These are phyloP conservation scores for Cardiospermum halicacabum DNA, from an alignment of 345 rosid genomes.

Conservation along the genomic window DNA sequence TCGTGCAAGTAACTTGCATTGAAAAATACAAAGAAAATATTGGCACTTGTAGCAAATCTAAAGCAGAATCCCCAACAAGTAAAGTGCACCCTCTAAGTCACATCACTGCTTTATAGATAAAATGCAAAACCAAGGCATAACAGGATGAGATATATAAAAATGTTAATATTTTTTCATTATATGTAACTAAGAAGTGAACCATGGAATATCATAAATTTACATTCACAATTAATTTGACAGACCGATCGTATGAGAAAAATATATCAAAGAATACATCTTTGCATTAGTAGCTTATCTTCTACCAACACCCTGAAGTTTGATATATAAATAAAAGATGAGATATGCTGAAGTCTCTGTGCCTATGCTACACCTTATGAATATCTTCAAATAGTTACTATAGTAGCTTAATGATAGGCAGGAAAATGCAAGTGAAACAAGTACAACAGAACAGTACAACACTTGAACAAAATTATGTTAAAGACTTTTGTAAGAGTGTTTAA, in stretches of 20 bases:
- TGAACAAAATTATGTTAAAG: background rate
- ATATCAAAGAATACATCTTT: background rate
- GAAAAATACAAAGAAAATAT: no score
- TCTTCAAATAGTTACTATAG: background rate
- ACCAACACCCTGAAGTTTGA: constrained; percentile 1
- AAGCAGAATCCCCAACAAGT: no score
- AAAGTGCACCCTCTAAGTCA: no score
- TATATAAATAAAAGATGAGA: background rate
- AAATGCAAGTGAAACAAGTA: background rate
- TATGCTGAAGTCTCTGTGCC: background rate
- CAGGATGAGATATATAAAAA: no score
- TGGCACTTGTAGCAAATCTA: no score
- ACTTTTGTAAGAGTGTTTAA: background rate
- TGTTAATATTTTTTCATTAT: background rate
- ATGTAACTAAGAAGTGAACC: background rate
- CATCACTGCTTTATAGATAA: no score
- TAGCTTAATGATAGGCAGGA: background rate
- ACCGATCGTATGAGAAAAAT: background rate
- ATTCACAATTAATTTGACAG: background rate
- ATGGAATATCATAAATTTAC: no score
- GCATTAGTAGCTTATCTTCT: background rate
- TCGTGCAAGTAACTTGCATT: no score
- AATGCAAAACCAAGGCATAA: background rate
- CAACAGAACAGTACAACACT: background rate
- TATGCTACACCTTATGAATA: background rate